A percentile compares a stretch with the other conserved stretches of the same genome.
Evolutionary conservation across 1,284 basidiomycete species (phyloP).

Genomic region (Vanrija pseudolonga): DNA sequence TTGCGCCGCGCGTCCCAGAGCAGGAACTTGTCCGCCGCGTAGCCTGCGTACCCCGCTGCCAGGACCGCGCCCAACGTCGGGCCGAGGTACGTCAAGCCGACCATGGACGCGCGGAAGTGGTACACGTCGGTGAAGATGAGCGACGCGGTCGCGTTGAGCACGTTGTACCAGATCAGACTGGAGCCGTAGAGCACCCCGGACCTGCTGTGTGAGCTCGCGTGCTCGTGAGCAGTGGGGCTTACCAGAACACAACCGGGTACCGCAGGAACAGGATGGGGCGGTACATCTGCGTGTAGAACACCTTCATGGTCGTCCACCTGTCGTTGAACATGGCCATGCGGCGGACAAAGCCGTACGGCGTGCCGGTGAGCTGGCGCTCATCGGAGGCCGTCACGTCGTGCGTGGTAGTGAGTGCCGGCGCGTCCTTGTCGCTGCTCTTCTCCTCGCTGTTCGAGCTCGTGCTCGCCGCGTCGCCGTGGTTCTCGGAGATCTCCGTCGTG

Average conservation of each 20-base stretch:
- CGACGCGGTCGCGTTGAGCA: constrained; percentile 22
- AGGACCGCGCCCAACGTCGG: constrained; percentile 23
- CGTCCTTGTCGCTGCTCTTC: not conserved
- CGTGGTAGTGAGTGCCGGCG: not conserved
- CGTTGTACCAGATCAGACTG: constrained; percentile 25
- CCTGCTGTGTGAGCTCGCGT: too few relatives aligned
- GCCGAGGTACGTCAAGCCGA: constrained; percentile 27
- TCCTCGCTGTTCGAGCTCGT: not conserved
- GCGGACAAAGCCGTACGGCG: constrained; percentile 2
- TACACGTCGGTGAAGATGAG: constrained; percentile 12
- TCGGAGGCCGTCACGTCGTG: not conserved
- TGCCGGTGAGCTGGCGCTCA: constrained; percentile 3
- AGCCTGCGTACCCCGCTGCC: constrained; percentile 13
- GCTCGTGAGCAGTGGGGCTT: too few relatives aligned
- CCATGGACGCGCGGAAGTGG: constrained; percentile 16
- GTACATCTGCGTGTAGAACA: constrained; percentile 13
- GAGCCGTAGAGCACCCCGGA: constrained; percentile 22
- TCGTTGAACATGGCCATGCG: constrained; percentile 11
- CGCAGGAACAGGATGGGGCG: constrained; percentile 18
- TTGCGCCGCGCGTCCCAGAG: constrained; percentile 14
- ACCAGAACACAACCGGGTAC: constrained; percentile 23
- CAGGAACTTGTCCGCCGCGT: constrained; percentile 17
- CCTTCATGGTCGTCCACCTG: constrained; percentile 5
- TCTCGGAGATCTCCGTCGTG: constrained; percentile 1
- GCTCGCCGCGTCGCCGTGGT: not conserved